These are phyloP conservation scores for Talaromyces rugulosus DNA, from an alignment of 2,329 filamentous ascomycete genomes.

Conservation along the genomic window DNA sequence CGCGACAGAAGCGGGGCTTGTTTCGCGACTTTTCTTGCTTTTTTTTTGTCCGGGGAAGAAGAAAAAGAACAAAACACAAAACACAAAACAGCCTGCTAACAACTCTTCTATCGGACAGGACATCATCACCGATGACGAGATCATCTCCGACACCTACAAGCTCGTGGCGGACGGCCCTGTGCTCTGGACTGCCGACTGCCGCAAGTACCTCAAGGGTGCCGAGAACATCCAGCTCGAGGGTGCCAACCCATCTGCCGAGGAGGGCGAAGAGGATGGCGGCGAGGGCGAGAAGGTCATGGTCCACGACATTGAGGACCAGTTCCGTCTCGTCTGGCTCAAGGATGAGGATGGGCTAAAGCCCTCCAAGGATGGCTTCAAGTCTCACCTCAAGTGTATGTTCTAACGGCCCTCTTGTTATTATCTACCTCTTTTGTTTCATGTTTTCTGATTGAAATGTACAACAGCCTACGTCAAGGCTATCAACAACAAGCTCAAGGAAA, in stretches of 20 bases:
- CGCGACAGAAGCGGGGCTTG: background rate
- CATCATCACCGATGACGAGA: slow-evolving; percentile 82
- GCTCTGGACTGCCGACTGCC: slow-evolving; percentile 87
- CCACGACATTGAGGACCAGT: slow-evolving; percentile 90
- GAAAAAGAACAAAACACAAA: background rate
- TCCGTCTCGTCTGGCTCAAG: slow-evolving; percentile 69
- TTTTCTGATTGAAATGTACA: slow-evolving; percentile 1
- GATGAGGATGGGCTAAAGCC: slow-evolving; percentile 39
- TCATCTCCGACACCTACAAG: slow-evolving; percentile 92
- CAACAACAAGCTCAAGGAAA: slow-evolving; percentile 65
- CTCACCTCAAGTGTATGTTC: slow-evolving; percentile 77
- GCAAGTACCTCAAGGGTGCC: slow-evolving; percentile 71
- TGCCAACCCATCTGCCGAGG: slow-evolving; percentile 96
- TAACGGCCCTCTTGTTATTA: background rate
- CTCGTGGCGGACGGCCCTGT: slow-evolving; percentile 74
- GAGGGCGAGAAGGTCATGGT: slow-evolving; percentile 66
- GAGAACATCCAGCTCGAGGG: slow-evolving; percentile 65
- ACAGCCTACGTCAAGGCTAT: slow-evolving; percentile 88
- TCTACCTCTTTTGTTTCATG: background rate
- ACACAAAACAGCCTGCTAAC: background rate
- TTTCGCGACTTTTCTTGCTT: slow-evolving; percentile 4
- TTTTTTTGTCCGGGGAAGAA: background rate
- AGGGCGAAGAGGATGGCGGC: slow-evolving; percentile 59
- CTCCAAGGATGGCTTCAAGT: slow-evolving; percentile 79
- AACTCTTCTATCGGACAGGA: slow-evolving; percentile 56